Evolutionary conservation across 2,329 filamentous ascomycete genomes (phyloP).

Genomic region (Neocatenulostroma microsporum): DNA sequence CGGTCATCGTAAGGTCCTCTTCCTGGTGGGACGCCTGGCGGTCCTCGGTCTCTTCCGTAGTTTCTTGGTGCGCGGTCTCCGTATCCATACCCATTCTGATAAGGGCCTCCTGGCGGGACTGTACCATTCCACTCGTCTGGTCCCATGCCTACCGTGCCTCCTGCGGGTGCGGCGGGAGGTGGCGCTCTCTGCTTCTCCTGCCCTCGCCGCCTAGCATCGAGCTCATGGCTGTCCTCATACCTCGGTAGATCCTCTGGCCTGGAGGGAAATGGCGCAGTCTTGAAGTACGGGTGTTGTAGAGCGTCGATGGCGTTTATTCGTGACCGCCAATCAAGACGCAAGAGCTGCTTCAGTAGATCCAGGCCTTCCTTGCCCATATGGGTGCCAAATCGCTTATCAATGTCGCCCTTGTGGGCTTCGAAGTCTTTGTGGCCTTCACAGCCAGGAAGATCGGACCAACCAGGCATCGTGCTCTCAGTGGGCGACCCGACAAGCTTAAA

Average conservation of each 20-base stretch:
- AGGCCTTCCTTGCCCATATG: constrained; percentile 56
- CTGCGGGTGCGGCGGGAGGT: constrained; percentile 85
- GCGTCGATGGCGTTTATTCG: constrained; percentile 92
- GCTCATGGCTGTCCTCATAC: constrained; percentile 91
- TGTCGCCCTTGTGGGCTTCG: constrained; percentile 54
- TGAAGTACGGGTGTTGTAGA: constrained; percentile 86
- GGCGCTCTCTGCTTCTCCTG: constrained; percentile 75
- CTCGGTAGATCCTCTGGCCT: constrained; percentile 77
- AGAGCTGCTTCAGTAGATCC: constrained; percentile 69
- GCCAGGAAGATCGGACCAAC: constrained; percentile 75
- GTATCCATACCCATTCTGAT: constrained; percentile 16
- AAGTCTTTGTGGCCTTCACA: constrained; percentile 64
- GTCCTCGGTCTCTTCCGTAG: constrained; percentile 32
- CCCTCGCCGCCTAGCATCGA: constrained; percentile 79
- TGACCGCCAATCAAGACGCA: constrained; percentile 81
- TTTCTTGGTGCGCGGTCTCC: constrained; percentile 18
- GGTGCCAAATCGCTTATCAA: constrained; percentile 61
- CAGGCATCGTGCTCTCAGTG: constrained; percentile 85
- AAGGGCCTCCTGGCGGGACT: constrained; percentile 24
- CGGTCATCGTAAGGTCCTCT: constrained; percentile 22
- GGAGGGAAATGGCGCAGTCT: constrained; percentile 66
- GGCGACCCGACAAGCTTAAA: constrained; percentile 89
- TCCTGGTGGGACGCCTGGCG: constrained; percentile 23
- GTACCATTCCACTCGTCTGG: constrained; percentile 53
- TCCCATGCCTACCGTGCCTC: constrained; percentile 75